phyloP scores from a whole-genome alignment of 345 rosid genomes.

The Melaleuca alternifolia region DNA sequence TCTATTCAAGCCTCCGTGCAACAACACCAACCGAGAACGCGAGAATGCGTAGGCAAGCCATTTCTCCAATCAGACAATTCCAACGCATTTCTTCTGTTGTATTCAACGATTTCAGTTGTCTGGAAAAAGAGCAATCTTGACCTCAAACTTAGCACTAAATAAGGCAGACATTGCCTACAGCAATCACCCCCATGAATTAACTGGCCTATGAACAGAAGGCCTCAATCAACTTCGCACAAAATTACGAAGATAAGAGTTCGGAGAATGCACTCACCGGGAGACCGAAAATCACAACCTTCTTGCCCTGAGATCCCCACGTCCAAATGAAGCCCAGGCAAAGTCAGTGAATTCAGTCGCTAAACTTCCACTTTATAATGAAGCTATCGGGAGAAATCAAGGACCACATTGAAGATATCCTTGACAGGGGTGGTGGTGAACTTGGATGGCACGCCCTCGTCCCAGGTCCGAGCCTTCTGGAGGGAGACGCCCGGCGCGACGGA shows the following conservation, averaged over 20 bases:
- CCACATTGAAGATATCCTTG: conserved; percentile 64
- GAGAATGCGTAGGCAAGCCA: neutral
- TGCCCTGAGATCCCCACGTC: conserved; percentile 44
- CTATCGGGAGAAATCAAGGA: neutral
- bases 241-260: neutral
- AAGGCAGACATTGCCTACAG: neutral
- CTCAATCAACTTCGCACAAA: neutral
- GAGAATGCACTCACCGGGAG: conserved; percentile 54
- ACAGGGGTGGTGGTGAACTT: conserved; percentile 52
- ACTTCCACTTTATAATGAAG: neutral
- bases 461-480: too few species aligned
- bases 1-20: neutral
- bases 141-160: neutral
- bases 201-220: neutral
- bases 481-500: too few species aligned
- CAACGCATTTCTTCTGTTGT: neutral
- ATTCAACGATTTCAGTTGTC: neutral
- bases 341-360: neutral
- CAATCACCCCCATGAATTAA: neutral
- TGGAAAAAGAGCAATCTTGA: neutral
- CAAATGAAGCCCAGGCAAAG: neutral
- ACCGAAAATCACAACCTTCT: conserved; percentile 90
- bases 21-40: neutral
- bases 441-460: too few species aligned
- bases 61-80: neutral